Percentiles rank a stretch among this genome's conserved stretches.
Evolutionary conservation across 2,329 filamentous ascomycete genomes (phyloP).

Genomic region (Ophiosphaerella narmari): DNA sequence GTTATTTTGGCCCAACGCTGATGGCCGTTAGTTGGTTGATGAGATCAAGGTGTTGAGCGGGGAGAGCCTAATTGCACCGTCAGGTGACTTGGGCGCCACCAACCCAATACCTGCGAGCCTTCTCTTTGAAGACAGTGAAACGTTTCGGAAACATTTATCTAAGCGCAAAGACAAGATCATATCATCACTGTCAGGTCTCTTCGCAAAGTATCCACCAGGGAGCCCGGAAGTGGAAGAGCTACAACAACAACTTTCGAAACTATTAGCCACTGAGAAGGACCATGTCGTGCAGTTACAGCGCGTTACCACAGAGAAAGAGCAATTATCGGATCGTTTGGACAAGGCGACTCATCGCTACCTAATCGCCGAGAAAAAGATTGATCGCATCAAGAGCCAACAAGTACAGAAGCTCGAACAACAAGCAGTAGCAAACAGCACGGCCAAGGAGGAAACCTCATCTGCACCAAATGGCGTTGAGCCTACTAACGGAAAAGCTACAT

Average conservation of each 20-base stretch:
- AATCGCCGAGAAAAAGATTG: slow-evolving; percentile 92
- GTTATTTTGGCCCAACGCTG: slow-evolving; percentile 23
- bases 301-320: slow-evolving; percentile 77
- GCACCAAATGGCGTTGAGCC: slow-evolving; percentile 57
- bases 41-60: slow-evolving; percentile 52
- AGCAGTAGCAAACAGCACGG: slow-evolving; percentile 53
- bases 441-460: slow-evolving; percentile 48
- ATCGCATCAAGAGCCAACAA: slow-evolving; percentile 84
- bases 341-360: slow-evolving; percentile 88
- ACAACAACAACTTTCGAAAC: slow-evolving; percentile 73
- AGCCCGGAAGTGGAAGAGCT: slow-evolving; percentile 73
- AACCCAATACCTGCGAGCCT: slow-evolving; percentile 58
- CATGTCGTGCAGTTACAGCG: slow-evolving; percentile 77
- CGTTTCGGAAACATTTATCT: slow-evolving; percentile 79
- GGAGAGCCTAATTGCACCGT: slow-evolving; percentile 35
- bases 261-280: slow-evolving; percentile 82
- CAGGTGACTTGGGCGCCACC: slow-evolving; percentile 28
- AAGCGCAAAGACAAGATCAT: slow-evolving; percentile 78
- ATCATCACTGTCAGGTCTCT: slow-evolving; percentile 71
- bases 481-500: slow-evolving; percentile 58
- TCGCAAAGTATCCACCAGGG: slow-evolving; percentile 56
- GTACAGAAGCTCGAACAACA: slow-evolving; percentile 92
- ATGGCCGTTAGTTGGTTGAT: slow-evolving; percentile 51
- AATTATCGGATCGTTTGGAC: slow-evolving; percentile 84
- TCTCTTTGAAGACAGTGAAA: slow-evolving; percentile 59